Conservation (phyloP, 2,329 filamentous ascomycete species). For the Aspergillus brasiliensis region DNA sequence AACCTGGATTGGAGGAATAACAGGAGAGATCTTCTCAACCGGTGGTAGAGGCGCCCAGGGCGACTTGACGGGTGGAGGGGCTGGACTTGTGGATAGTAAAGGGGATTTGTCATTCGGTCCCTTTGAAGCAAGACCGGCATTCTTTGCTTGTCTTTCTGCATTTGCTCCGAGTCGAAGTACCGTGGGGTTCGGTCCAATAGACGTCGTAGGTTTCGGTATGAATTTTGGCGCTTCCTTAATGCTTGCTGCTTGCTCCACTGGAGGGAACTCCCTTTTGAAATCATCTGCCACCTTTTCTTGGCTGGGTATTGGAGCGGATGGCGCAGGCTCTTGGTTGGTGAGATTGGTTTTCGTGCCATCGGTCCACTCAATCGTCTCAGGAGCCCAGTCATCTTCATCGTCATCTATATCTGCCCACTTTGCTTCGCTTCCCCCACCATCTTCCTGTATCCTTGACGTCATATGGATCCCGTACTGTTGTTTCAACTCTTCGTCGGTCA, state of each 20-base stretch:
- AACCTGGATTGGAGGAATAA: slow-evolving; percentile 55
- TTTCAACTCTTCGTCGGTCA: slow-evolving; percentile 69
- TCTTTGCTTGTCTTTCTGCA: slow-evolving; percentile 50
- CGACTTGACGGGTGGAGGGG: slow-evolving; percentile 74
- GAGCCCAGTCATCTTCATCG: slow-evolving; percentile 69
- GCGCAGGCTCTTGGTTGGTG: slow-evolving; percentile 44
- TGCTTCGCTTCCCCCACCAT: slow-evolving; percentile 62
- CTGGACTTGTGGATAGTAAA: slow-evolving; percentile 47
- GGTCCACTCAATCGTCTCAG: slow-evolving; percentile 69
- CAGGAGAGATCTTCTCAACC: slow-evolving; percentile 75
- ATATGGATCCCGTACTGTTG: slow-evolving; percentile 70
- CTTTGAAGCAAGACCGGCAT: slow-evolving; percentile 48
- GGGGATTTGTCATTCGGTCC: slow-evolving; percentile 57
- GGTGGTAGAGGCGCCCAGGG: slow-evolving; percentile 89
- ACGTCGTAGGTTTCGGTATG: slow-evolving; percentile 42
- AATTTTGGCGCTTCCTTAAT: slow-evolving; percentile 31
- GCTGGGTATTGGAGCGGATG: slow-evolving; percentile 18
- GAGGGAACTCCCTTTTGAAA: slow-evolving; percentile 23
- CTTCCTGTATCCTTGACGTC: slow-evolving; percentile 64
- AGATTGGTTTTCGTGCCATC: slow-evolving; percentile 68
- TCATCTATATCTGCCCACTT: slow-evolving; percentile 73
- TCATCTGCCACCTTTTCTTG: slow-evolving; percentile 26
- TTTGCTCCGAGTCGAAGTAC: slow-evolving; percentile 52
- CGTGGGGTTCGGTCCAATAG: slow-evolving; percentile 53
- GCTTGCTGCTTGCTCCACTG: slow-evolving; percentile 25